phyloP scores from a whole-genome alignment of 805 yeast genomes.

The Kodamaea kakaduensis region DNA sequence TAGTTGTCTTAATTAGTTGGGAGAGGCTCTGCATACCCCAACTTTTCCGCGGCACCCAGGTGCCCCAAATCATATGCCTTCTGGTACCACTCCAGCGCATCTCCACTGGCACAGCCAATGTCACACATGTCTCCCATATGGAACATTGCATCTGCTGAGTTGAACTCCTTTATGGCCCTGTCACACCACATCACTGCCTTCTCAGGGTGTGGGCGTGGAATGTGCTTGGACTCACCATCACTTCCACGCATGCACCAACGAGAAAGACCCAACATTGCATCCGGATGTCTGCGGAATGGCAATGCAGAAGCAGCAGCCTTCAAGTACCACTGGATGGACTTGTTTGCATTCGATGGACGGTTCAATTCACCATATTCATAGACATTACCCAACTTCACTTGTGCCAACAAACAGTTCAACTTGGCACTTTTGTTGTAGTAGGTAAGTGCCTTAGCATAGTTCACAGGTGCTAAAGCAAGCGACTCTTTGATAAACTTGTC shows the following conservation, averaged over 20 bases:
- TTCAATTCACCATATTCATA: conserved; percentile 43
- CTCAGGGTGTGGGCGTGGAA: conserved; percentile 34
- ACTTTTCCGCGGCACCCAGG: conserved; percentile 23
- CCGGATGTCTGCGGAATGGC: conserved; percentile 38
- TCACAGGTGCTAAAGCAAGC: conserved; percentile 38
- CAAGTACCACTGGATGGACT: conserved; percentile 44
- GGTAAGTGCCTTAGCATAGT: conserved; percentile 38
- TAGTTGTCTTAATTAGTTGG: too few relatives aligned
- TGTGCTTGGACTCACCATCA: conserved; percentile 30
- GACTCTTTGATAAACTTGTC: conserved; percentile 34
- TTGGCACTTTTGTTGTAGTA: conserved; percentile 42
- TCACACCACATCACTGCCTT: conserved; percentile 42
- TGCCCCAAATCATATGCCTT: conserved; percentile 36
- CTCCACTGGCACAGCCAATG: conserved; percentile 26
- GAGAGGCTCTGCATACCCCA: conserved; percentile 9
- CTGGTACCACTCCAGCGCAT: conserved; percentile 28
- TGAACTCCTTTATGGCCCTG: conserved; percentile 37
- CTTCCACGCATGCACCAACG: conserved; percentile 39
- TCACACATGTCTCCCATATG: conserved; percentile 40
- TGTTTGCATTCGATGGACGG: conserved; percentile 34
- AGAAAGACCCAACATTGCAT: conserved; percentile 42
- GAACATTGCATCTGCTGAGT: conserved; percentile 35
- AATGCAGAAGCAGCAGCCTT: conserved; percentile 40
- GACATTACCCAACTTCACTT: conserved; percentile 39
- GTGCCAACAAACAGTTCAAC: conserved; percentile 36